These are phyloP conservation scores for Cantharellus anzutake DNA, from an alignment of 768 basidiomycete species.

Conservation along the genomic window DNA sequence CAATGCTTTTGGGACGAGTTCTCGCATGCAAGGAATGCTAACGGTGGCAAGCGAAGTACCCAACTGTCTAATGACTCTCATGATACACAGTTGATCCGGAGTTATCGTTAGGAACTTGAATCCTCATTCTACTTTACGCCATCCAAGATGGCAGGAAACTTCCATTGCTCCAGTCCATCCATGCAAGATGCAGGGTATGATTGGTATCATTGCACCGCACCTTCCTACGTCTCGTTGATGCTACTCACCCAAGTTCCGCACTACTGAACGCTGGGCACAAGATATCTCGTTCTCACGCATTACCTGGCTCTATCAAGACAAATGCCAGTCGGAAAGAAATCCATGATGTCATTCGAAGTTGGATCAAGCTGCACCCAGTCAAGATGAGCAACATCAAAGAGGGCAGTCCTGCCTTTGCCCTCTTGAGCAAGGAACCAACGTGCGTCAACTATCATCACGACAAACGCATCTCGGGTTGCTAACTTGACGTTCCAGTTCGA, in stretches of 20 bases:
- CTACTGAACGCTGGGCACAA: slow-evolving; percentile 69
- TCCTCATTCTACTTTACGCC: slow-evolving; percentile 81
- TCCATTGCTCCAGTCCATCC: slow-evolving; percentile 64
- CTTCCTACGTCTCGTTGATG: background rate
- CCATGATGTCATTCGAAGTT: slow-evolving; percentile 71
- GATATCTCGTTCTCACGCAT: slow-evolving; percentile 83
- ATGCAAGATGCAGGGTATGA: slow-evolving; percentile 51
- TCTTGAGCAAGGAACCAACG: slow-evolving; percentile 55
- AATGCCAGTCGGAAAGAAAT: slow-evolving; percentile 50
- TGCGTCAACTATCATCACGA: slow-evolving; percentile 18
- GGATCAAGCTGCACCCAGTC: slow-evolving; percentile 66
- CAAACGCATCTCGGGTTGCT: background rate
- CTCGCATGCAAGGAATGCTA: slow-evolving; percentile 91
- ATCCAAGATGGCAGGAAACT: slow-evolving; percentile 52
- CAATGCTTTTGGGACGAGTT: slow-evolving; percentile 52
- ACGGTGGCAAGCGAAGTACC: slow-evolving; percentile 68
- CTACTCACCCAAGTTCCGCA: slow-evolving; percentile 41
- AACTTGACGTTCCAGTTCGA: background rate
- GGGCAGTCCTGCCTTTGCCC: slow-evolving; percentile 43
- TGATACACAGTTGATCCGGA: background rate
- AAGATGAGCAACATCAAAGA: slow-evolving; percentile 65
- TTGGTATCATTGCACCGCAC: slow-evolving; percentile 15
- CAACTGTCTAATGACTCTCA: background rate
- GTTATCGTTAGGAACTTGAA: slow-evolving; percentile 40
- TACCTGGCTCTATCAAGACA: slow-evolving; percentile 81